phyloP scores from a whole-genome alignment of 441 rosid genomes.

The Macaranga tanarius region DNA sequence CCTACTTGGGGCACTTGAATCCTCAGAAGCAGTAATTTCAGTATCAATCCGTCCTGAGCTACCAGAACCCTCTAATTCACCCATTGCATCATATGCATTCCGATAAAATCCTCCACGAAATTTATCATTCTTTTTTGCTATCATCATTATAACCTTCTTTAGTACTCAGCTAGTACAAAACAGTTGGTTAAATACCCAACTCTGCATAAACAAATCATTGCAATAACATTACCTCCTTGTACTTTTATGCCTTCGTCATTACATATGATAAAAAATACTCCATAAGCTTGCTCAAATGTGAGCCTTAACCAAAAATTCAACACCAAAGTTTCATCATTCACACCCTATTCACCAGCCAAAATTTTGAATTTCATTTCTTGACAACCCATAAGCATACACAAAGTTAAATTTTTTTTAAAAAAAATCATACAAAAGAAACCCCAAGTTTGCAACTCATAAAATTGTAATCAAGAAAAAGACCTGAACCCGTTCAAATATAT shows the following conservation, averaged over 20 bases:
- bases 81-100: conserved; percentile 45
- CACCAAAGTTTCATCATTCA: too few relatives aligned
- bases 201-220: conserved; percentile 40
- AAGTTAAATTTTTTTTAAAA: not conserved
- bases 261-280: not conserved
- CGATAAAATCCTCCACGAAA: conserved; percentile 53
- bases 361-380: too few relatives aligned
- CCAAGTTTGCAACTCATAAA: not conserved
- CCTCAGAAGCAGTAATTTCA: conserved; percentile 50
- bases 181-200: conserved; percentile 25
- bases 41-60: conserved; percentile 55
- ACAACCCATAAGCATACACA: not conserved
- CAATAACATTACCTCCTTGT: conserved; percentile 29
- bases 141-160: conserved; percentile 38
- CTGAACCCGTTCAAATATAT: too few relatives aligned
- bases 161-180: conserved; percentile 5
- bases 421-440: not conserved
- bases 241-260: not conserved
- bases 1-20: conserved; percentile 48
- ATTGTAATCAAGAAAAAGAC: not conserved
- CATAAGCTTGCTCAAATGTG: too few relatives aligned
- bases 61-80: conserved; percentile 66
- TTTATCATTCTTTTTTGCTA: conserved; percentile 48
- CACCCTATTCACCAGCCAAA: too few relatives aligned
- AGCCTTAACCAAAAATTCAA: too few relatives aligned